Evolutionary conservation across 1,139 yeast species (phyloP).

Genomic region (Debaryomyces udenii): DNA sequence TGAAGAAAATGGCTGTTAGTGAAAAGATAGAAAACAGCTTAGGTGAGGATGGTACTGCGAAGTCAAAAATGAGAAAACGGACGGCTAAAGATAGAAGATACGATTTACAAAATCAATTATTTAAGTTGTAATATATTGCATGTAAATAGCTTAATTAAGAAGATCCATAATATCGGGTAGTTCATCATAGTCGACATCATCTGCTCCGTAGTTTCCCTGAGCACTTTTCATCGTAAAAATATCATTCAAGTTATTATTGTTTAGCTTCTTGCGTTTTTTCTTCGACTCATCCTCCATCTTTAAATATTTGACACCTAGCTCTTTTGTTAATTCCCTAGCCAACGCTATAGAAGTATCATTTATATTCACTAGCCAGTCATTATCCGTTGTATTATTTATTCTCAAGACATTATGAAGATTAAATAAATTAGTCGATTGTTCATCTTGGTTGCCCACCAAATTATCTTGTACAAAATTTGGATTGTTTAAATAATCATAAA

Average conservation of each 20-base stretch:
- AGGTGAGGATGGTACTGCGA: constrained; percentile 46
- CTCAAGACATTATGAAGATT: constrained; percentile 34
- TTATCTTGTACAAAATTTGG: constrained; percentile 30
- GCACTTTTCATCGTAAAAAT: constrained; percentile 11
- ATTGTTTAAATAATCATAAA: constrained; percentile 27
- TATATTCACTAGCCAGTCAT: constrained; percentile 23
- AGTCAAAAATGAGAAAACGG: constrained; percentile 39
- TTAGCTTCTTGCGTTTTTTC: constrained; percentile 19
- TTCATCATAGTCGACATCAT: constrained; percentile 33
- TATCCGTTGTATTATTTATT: constrained; percentile 17
- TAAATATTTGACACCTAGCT: constrained; percentile 23
- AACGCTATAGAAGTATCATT: constrained; percentile 17
- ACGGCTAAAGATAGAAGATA: constrained; percentile 51
- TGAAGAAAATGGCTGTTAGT: constrained; percentile 32
- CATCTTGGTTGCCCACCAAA: constrained; percentile 21
- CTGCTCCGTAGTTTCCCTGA: constrained; percentile 30
- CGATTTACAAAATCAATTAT: constrained; percentile 43
- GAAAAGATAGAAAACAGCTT: constrained; percentile 35
- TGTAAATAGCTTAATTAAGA: constrained; percentile 13
- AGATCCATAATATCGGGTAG: constrained; percentile 39
- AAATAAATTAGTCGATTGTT: constrained; percentile 29
- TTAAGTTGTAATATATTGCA: constrained; percentile 30
- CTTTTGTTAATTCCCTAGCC: constrained; percentile 24
- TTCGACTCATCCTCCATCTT: constrained; percentile 20
- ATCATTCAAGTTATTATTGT: constrained; percentile 3